phyloP scores from a whole-genome alignment of 257 asterid genomes.

The Nicotiana otophora region DNA sequence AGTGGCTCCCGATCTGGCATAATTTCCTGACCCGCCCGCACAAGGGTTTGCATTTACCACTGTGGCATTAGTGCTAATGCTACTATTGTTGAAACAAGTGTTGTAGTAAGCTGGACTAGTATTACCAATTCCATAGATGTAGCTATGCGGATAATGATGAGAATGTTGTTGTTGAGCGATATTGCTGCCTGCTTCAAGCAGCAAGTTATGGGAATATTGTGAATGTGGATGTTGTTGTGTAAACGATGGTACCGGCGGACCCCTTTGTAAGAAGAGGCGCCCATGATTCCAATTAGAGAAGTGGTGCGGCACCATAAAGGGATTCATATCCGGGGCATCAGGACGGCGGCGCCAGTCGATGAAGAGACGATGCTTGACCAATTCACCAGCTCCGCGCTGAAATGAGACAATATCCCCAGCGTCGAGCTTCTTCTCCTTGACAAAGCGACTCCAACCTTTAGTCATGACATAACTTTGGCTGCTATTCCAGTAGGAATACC shows the following conservation, averaged over 20 bases:
- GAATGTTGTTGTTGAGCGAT: neutral
- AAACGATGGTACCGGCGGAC: neutral
- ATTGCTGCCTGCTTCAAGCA: conserved; percentile 42
- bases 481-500: conserved; percentile 97
- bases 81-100: neutral
- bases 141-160: neutral
- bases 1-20: conserved; percentile 26
- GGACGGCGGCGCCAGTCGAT: conserved; percentile 95
- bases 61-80: neutral
- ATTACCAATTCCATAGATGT: neutral
- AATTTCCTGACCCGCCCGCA: conserved; percentile 35
- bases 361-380: conserved; percentile 53
- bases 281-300: neutral
- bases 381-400: conserved; percentile 63
- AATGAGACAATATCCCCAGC: conserved; percentile 86
- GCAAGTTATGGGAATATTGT: conserved; percentile 25
- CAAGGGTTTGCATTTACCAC: conserved; percentile 63
- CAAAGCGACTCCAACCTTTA: conserved; percentile 90
- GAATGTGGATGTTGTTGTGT: neutral
- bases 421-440: conserved; percentile 78
- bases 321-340: conserved; percentile 31
- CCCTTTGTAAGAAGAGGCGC: neutral
- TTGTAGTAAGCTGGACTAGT: neutral
- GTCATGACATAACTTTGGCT: conserved; percentile 99
- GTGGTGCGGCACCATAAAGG: neutral